Base-by-base conservation (phyloP, 2,329 filamentous ascomycete genomes). In the Xylariaceae sp. region DNA sequence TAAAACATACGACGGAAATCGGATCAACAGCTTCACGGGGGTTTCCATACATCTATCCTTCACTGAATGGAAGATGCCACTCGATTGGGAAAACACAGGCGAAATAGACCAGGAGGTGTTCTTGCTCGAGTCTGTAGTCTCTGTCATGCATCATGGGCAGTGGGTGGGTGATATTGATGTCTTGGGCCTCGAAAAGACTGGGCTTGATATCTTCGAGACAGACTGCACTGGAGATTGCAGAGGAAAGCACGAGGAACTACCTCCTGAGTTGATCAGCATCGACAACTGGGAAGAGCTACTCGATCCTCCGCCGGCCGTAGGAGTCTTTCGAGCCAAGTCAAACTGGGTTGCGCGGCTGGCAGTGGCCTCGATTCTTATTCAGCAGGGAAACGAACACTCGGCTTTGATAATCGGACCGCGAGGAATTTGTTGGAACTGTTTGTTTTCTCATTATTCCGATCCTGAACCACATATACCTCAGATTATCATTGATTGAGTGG, bases 21-120 rank as follows among this genome's bases (percentile, higher is more conserved):
- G 46, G 1, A 33, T 44, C 14, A 30, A 54, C 19, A 44, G 42
- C 7, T 52, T 54, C 14, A 11, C 39, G 18, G 15, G 38, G 11
- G 32, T 40, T 14, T 53, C 52, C 2, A 31, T 57, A 2, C 49
- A 54, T 14, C n/a, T 54, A 11, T 52, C 52, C 4, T 56, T 56
- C 33, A 56, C 54, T 18, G 43, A 48, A 4, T 52, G 44, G 39
- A 48, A 48, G 38, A 50, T 56, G 39, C 51, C 48, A 1, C 12
- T 52, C 1, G 47, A 54, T 19, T 48, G 39, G 42, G 45, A 35
- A 10, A 39, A 17, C 9, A 48, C 38, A 1, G 47, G 54, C 7
- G 38, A 44, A 27, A 50, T 50, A 15, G 54, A 56, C 22, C 32
- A 41, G 5, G 46, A 52, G n/a, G 44, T 50, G 10, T 53, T 49